These are phyloP conservation scores for Cicer chorassanicum DNA, from an alignment of 306 rosid species.

Conservation along the genomic window DNA sequence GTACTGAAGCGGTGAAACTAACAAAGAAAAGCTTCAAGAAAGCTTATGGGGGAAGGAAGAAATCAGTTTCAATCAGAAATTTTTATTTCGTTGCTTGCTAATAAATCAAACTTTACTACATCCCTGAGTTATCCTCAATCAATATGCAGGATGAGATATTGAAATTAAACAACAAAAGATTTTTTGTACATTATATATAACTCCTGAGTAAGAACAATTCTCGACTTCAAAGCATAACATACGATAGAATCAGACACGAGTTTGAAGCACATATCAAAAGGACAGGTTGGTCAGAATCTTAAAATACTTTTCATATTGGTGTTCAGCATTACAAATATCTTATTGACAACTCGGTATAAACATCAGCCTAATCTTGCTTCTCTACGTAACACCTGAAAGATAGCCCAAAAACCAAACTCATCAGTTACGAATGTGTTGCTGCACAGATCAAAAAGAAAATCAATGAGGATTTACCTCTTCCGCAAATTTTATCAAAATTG, in stretches of 20 bases:
- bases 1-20: not conserved
- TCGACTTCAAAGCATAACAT: conserved; percentile 23
- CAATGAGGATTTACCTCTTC: conserved; percentile 72
- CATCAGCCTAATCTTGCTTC: conserved; percentile 91
- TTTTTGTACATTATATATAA: conserved; percentile 39
- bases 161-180: conserved; percentile 1
- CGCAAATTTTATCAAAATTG: conserved; percentile 89
- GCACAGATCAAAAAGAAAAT: conserved; percentile 19
- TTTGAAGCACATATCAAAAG: conserved; percentile 15
- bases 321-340: conserved; percentile 46
- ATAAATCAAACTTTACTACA: conserved; percentile 8
- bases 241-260: conserved; percentile 27
- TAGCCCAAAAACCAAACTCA: conserved; percentile 33
- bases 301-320: conserved; percentile 36
- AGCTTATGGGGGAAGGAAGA: not conserved
- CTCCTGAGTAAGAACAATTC: conserved; percentile 15
- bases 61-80: not conserved
- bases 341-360: conserved; percentile 33
- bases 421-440: not conserved
- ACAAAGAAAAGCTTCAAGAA: not conserved
- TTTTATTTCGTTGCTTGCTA: not conserved
- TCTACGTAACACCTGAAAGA: conserved; percentile 78
- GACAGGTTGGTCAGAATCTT: conserved; percentile 30
- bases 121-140: not conserved
- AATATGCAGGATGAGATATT: not conserved